Evolutionary conservation across 768 basidiomycete species (phyloP), one percentile per base, ranked within the genome.

Genomic region (Lentinula sp.): DNA sequence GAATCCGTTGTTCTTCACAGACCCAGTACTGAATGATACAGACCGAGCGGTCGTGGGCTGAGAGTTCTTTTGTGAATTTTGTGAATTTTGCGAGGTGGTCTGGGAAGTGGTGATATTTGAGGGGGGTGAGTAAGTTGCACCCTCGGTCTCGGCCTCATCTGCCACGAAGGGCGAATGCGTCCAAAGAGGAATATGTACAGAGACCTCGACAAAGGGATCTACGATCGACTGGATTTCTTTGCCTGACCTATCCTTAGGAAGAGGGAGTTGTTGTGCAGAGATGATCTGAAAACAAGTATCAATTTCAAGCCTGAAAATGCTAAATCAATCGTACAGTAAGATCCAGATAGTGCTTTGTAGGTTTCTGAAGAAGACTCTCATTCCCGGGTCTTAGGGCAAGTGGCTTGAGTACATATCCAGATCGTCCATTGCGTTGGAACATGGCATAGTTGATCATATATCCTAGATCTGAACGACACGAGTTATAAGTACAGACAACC

Each of bases 391-490:
- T 80, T 7, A 98, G 78, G 1, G 88, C 85, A 3, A 79, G 79
- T 1, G 96, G 96, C 70, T 98, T 97, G 42, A 97, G 82, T 2
- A 99, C 87, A 67, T 93, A 97, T 0, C 96, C 96, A 1, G 84
- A 79, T 5, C 90, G 83, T 18, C 90, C 91, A 65, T 96, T 95
- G 2, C 91, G 81, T 64, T 88, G 87, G 73, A 99, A 99, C 93
- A 98, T 95, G 6, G 95, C 92, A 63, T 91, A 86, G 68, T 98
- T 99, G 71, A 98, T 92, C 78, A 88, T 86, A 68, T 88, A 90
- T 2, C 94, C 95, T 57, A 93, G 73, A 73, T 98, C 95, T 95
- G 68, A 28, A 53, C 8, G 23, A 58, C 16, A 23, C 9, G 3
- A 10, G 23, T 48, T 48, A 18, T 48, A 18, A 48, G 58, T 53